These are phyloP conservation scores for Eutrema salsugineum DNA, from an alignment of 441 rosid species.

Conservation along the genomic window DNA sequence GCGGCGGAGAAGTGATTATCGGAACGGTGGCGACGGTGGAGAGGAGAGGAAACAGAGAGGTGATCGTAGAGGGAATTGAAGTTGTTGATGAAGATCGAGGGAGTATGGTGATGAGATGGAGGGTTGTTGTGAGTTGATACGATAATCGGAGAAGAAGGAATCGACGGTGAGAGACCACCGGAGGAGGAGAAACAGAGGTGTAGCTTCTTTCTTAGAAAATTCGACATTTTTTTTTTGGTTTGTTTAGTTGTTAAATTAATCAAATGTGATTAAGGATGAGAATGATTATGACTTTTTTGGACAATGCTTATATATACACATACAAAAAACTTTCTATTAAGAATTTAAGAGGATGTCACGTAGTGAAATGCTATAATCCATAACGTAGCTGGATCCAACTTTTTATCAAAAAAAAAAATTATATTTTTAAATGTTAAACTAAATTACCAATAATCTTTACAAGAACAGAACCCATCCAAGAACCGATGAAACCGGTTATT, in stretches of 20 bases:
- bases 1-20: background rate
- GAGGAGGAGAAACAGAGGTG: conserved; percentile 31
- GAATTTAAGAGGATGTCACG: conserved; percentile 35
- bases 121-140: conserved; percentile 14
- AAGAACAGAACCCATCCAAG: conserved; percentile 55
- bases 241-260: background rate
- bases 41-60: conserved; percentile 28
- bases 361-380: conserved; percentile 11
- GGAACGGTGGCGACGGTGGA: background rate
- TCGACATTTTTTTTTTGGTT: conserved; percentile 15
- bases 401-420: background rate
- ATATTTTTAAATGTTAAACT: too few relatives aligned
- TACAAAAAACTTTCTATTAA: background rate
- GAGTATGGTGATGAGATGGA: conserved; percentile 23
- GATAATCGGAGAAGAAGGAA: conserved; percentile 30
- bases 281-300: background rate
- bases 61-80: conserved; percentile 34
- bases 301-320: conserved; percentile 9
- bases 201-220: conserved; percentile 18
- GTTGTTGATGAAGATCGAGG: conserved; percentile 28
- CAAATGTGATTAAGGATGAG: background rate
- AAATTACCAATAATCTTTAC: conserved; percentile 70
- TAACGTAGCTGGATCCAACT: conserved; percentile 25
- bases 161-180: conserved; percentile 26
- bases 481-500: conserved; percentile 77